Evolutionary conservation across 2,329 filamentous ascomycete species (phyloP), one percentile per base, ranked within the genome.

Genomic region (Cytospora paraplurivora): DNA sequence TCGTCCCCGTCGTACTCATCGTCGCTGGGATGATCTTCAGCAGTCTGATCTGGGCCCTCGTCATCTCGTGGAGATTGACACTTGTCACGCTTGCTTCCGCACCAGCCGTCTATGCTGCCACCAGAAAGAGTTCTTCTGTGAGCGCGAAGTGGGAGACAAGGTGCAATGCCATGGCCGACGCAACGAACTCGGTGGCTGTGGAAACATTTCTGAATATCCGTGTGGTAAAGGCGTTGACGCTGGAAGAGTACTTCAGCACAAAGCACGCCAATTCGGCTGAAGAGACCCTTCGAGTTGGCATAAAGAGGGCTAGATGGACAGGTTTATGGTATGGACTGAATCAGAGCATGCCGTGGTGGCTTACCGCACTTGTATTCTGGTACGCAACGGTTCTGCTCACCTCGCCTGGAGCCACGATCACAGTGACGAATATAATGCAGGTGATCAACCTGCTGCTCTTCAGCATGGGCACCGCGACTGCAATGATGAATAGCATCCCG

Each of bases 381-480:
- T 96, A 94, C 71, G 92, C 90, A 2, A 86, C 88, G 0, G 76
- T 83, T 0, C 79, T 96, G 12, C 81, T 91, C 7, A 79, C 81
- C 0, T 74, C 76, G 51, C 71, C 78, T 11, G 75, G 82, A 75
- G 78, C 68, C 7, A 69, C 72, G 13, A 71, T 76, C n/a, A 80
- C 78, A 0, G 82, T 89, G 0, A 79, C 82, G 1, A 77, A 82
- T 1, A 83, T 95, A 19, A 77, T 96, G 34, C 85, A 89, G 65
- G 90, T 95, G 0, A 88, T 95, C 69, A 90, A 93, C 38, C 82
- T 97, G 59, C 82, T 98, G 1, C 82, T 97, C n/a, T 91, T 97
- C 72, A 89, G 90, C 66, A 85, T 96, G 62, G 87, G 88, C 12
- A 91, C 89, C 12, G 85, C 90, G 2, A 86, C 86, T 41, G 82